Evolutionary conservation across 1,284 basidiomycete species (phyloP).

Genomic region (Amylostereum areolatum): DNA sequence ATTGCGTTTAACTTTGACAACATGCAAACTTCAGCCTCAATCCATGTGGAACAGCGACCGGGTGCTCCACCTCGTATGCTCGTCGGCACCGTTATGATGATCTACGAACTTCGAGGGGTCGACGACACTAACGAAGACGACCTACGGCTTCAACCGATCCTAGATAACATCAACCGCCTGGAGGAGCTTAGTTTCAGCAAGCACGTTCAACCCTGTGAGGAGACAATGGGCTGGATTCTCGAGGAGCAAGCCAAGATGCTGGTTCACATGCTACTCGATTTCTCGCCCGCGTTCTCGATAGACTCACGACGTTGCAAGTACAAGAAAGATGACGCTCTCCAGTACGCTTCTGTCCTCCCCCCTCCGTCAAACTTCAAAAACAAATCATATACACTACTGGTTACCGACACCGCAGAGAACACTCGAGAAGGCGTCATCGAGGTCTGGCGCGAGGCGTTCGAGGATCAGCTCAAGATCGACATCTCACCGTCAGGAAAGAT

Average conservation of each 20-base stretch:
- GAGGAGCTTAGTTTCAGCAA: not conserved
- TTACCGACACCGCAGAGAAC: not conserved
- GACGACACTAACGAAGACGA: not conserved
- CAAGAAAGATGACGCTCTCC: no score
- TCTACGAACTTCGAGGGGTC: not conserved
- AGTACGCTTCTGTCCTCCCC: not conserved
- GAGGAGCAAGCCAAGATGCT: not conserved
- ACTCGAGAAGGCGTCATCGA: not conserved
- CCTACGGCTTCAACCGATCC: not conserved
- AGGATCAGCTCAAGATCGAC: conserved; percentile 3
- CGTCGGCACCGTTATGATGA: not conserved
- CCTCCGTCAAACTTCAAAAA: not conserved
- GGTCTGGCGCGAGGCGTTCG: not conserved
- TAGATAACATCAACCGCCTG: not conserved
- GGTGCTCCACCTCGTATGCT: not conserved
- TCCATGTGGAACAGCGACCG: not conserved
- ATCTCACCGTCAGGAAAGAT: no score
- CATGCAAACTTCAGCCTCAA: not conserved
- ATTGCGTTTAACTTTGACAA: conserved; percentile 1
- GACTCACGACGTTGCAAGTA: no score
- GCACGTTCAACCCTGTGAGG: not conserved
- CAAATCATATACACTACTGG: not conserved
- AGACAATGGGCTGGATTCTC: not conserved
- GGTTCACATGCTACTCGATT: not conserved
- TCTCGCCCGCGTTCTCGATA: not conserved